Base-by-base conservation (phyloP, 2,329 filamentous ascomycete genomes). In the Clarireedia hainanense region DNA sequence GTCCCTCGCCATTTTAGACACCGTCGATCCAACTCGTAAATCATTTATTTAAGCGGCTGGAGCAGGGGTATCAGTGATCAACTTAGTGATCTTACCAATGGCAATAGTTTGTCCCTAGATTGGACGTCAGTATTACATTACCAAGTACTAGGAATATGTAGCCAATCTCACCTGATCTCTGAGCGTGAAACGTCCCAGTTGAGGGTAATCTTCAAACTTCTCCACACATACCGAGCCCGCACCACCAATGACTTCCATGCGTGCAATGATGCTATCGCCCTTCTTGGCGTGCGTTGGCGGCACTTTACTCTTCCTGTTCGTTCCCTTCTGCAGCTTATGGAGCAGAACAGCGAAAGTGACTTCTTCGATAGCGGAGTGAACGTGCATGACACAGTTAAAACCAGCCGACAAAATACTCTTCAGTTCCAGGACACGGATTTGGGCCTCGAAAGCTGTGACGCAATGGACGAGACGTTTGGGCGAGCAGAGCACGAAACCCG, bases 41-140 rank as follows among this genome's bases (percentile, higher is more conserved):
- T 6, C 12, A 20, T 26, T 23, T 15, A 43, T 36, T 34, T 50
- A 55, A 27, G 48, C 30, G 58, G 58, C 63, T 49, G 30, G 30
- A 34, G 10, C 30, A 14, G 30, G 30, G 30, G 64, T 59, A 49
- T 48, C 53, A 37, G 78, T 76, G 64, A 88, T 83, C 59, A 99
- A 81, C 80, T 91, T 96, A 58, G 90, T 96, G 72, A 99, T 95
- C 82, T 99, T 99, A 69, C 94, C 94, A 75, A 99, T 99, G 56
- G 94, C 94, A 76, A 99, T 96, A 0, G 94, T 99, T 88, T 97
- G 92, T 67, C 94, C 94, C 85, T 97, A 69, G 2, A 69, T 51
- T 61, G 45, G 23, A n/a, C 39, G 52, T 67, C 59, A 68, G 57
- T 49, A 57, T 20, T 34, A 26, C 3, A 15, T 15, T 26, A 6